Percentiles rank a stretch among this genome's conserved stretches.
Evolutionary conservation across 2,329 filamentous ascomycete species (phyloP).

Genomic region (Hymenotorrendiella dingleyae): DNA sequence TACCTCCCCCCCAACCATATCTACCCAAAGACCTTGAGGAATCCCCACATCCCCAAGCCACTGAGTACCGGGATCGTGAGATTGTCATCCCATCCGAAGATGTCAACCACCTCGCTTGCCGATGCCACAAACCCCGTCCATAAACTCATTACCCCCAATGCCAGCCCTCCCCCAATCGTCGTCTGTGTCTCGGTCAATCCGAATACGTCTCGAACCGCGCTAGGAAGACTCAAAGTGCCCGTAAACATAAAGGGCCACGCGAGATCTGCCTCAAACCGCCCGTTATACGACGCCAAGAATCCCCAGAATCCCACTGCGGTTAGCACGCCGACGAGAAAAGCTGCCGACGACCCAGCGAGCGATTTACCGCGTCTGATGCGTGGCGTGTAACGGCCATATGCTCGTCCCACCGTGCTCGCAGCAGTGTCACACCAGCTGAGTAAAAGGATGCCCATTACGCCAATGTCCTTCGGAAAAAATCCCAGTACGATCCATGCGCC

Average conservation of each 20-base stretch:
- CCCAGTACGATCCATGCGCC: conserved; percentile 81
- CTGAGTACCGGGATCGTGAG: conserved; percentile 92
- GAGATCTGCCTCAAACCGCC: conserved; percentile 63
- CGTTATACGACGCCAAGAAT: conserved; percentile 65
- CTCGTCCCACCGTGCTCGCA: conserved; percentile 85
- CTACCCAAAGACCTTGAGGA: conserved; percentile 75
- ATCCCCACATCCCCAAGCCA: conserved; percentile 82
- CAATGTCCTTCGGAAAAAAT: conserved; percentile 90
- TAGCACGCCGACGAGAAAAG: conserved; percentile 73
- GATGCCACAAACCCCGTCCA: conserved; percentile 87
- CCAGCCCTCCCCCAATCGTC: conserved; percentile 62
- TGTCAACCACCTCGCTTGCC: conserved; percentile 81
- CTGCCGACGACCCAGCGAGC: conserved; percentile 79
- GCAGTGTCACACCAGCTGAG: conserved; percentile 98
- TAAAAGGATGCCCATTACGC: conserved; percentile 80
- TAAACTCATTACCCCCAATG: conserved; percentile 74
- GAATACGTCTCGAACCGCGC: conserved; percentile 49
- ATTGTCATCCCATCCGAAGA: conserved; percentile 96
- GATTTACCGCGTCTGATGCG: conserved; percentile 84
- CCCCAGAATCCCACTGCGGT: conserved; percentile 88
- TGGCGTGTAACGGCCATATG: conserved; percentile 85
- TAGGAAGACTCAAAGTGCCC: conserved; percentile 67
- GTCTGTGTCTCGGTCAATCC: conserved; percentile 54
- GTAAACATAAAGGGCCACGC: conserved; percentile 73
- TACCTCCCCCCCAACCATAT: too few relatives aligned